These are phyloP conservation scores for Teratosphaeria pseudoeucalypti DNA, from an alignment of 2,329 filamentous ascomycete species.

Conservation along the genomic window DNA sequence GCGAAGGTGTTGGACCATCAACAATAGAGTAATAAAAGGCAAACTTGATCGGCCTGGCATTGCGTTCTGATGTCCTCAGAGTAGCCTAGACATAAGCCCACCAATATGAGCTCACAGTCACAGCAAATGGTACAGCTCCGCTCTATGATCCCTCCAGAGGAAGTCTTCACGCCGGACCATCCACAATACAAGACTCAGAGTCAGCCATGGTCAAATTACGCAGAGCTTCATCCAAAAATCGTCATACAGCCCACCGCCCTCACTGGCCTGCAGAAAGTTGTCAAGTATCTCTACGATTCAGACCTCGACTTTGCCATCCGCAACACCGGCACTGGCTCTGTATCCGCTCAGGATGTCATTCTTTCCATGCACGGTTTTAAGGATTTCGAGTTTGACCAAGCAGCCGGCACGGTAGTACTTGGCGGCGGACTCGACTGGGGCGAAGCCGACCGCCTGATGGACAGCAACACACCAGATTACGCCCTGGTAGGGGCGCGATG, in stretches of 20 bases:
- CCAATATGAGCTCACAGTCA: neutral
- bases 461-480: constrained; percentile 25
- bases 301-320: constrained; percentile 30
- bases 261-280: constrained; percentile 20
- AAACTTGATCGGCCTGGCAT: too few species aligned
- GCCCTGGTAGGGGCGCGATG: constrained; percentile 28
- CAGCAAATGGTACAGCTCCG: neutral
- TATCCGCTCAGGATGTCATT: constrained; percentile 29
- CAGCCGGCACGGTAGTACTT: constrained; percentile 23
- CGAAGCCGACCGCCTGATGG: constrained; percentile 28
- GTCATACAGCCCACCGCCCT: constrained; percentile 25
- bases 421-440: constrained; percentile 31
- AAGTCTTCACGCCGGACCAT: constrained; percentile 7
- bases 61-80: too few species aligned
- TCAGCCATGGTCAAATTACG: constrained; percentile 25
- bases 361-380: constrained; percentile 30
- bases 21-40: too few species aligned
- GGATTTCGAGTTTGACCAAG: constrained; percentile 25
- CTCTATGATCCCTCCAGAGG: constrained; percentile 1
- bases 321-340: constrained; percentile 27
- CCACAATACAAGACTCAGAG: constrained; percentile 8
- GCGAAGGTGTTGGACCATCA: too few species aligned
- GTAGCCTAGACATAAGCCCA: too few species aligned
- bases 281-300: constrained; percentile 25
- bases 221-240: constrained; percentile 24